Base-by-base conservation (phyloP, 306 rosid genomes). In the Betula pendula region DNA sequence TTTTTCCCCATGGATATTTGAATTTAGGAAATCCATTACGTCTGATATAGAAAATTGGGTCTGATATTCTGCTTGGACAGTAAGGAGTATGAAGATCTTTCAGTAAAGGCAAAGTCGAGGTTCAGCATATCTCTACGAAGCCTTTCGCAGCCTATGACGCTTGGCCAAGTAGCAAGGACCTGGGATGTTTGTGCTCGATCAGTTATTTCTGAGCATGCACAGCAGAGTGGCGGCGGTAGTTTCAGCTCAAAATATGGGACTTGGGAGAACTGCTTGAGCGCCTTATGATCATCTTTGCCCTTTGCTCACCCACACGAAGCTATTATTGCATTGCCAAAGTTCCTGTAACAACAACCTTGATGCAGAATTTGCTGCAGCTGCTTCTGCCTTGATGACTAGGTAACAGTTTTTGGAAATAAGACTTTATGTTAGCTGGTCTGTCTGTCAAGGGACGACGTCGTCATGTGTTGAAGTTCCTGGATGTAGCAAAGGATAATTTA, bases 131-230 rank as follows among this genome's bases (percentile, higher is more conserved):
- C 93, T 62, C 75, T 95, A 7, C 88, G 97, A 24, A 77, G 85
- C 87, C 83, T 95, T 55, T 84, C 92, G 8, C 92, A 90, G n/a
- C 98, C 97, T 2, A 87, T 95, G 92, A 90, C 97, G 10, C 87
- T 95, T 5, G 81, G 78, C 81, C 96, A 87, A 69, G 89, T 95
- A 77, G 97, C 89, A 33, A 82, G 78, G 87, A 86, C 96, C 19
- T 95, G 98, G 98, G 97, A 92, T 82, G 79, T 79, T 45, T 92
- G 92, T 79, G 96, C 97, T 45, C 95, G 96, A 3, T 81, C 86
- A 4, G 90, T 80, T 75, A 79, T 95, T 81, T 83, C 89, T 5
- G 97, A 95, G 81, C 81, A 95, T 53, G 97, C 97, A 4, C 97
- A 90, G 87, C 86, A 84, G 78, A 85, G 91, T 66, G 98, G 97